Evolutionary conservation across 345 rosid species (phyloP).

Genomic region (Salix arbutifolia): DNA sequence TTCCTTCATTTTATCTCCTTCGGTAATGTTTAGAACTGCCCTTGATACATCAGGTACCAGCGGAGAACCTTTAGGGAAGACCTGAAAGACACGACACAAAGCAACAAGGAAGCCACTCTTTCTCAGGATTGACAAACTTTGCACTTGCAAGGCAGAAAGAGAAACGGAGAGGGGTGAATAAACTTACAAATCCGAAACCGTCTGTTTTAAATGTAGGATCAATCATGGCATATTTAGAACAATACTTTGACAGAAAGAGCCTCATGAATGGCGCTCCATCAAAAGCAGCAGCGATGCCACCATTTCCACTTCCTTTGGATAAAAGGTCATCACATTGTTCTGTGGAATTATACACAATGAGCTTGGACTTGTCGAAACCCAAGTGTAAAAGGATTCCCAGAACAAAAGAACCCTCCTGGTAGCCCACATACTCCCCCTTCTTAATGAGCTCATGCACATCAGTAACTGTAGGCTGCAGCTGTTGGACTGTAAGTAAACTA

Average conservation of each 20-base stretch:
- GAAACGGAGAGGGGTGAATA: not conserved
- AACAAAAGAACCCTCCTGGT: constrained; percentile 11
- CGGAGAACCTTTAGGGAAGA: constrained; percentile 17
- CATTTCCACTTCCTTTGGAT: constrained; percentile 23
- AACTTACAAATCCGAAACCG: constrained; percentile 44
- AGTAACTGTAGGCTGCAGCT: constrained; percentile 39
- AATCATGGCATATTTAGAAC: constrained; percentile 23
- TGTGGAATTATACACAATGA: constrained; percentile 4
- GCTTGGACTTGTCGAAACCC: constrained; percentile 11
- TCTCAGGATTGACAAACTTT: too few relatives aligned
- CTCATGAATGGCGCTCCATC: constrained; percentile 29
- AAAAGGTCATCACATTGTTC: constrained; percentile 25
- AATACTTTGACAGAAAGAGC: constrained; percentile 19
- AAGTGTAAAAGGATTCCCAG: too few relatives aligned
- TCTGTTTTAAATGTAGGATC: constrained; percentile 24
- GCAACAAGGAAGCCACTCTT: not conserved
- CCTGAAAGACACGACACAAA: not conserved
- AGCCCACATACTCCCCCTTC: constrained; percentile 40
- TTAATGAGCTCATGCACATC: constrained; percentile 36
- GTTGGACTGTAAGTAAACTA: constrained; percentile 45
- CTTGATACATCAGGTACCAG: constrained; percentile 21
- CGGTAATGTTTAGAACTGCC: not conserved
- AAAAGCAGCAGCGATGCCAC: constrained; percentile 34
- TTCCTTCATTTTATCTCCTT: constrained; percentile 13
- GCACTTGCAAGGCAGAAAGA: not conserved